These are phyloP conservation scores for Scheffersomyces lignosus DNA, from an alignment of 805 yeast species.

Conservation along the genomic window DNA sequence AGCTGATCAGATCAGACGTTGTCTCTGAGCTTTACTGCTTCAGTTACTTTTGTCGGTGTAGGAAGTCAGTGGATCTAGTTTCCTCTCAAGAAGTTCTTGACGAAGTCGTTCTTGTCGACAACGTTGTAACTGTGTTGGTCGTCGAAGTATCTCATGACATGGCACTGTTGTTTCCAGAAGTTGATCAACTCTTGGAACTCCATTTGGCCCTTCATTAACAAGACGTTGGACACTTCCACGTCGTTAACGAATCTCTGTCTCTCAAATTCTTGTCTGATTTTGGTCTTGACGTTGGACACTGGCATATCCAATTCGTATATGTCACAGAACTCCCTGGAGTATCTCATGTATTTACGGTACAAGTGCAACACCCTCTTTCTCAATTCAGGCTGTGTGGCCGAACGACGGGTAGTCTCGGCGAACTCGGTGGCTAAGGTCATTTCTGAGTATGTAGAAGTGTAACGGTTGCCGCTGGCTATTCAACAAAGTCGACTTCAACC, in stretches of 20 bases:
- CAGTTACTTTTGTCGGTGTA: too few species aligned
- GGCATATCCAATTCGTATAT: constrained; percentile 76
- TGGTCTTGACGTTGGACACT: constrained; percentile 73
- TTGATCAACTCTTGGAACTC: constrained; percentile 85
- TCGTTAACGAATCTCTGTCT: constrained; percentile 75
- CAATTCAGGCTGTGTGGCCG: constrained; percentile 61
- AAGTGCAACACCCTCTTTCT: constrained; percentile 62
- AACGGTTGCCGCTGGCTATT: constrained; percentile 1
- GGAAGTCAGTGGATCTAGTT: too few species aligned
- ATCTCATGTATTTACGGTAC: constrained; percentile 71
- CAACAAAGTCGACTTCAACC: too few species aligned
- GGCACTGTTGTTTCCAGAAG: constrained; percentile 89
- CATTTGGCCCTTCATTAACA: constrained; percentile 83
- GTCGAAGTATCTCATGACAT: constrained; percentile 78
- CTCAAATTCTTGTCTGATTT: constrained; percentile 87
- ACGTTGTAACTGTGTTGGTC: constrained; percentile 58
- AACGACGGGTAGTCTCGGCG: constrained; percentile 76
- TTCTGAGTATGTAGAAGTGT: too few species aligned
- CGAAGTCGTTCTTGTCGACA: constrained; percentile 60
- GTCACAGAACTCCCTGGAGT: constrained; percentile 59
- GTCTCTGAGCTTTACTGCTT: too few species aligned
- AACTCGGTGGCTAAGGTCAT: constrained; percentile 77
- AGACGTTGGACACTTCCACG: constrained; percentile 62
- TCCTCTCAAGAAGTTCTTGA: constrained; percentile 73
- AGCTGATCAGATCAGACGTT: too few species aligned